Conservation (phyloP, 495 filamentous ascomycete genomes). For the Aspergillus conjunctus region DNA sequence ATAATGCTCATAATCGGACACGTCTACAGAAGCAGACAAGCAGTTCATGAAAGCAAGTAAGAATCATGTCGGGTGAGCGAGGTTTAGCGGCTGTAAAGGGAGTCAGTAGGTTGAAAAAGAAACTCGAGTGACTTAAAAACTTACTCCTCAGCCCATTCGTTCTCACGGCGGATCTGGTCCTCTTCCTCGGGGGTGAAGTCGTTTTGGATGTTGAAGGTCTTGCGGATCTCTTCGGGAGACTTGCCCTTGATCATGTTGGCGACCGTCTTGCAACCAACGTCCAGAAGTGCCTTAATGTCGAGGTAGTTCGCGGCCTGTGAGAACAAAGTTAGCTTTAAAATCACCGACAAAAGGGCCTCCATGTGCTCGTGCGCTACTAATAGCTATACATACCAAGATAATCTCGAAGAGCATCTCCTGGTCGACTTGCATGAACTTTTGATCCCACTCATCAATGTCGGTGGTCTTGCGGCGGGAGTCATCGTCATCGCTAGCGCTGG, state of each 20-base stretch:
- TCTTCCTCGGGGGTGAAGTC: constrained; percentile 78
- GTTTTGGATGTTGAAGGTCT: constrained; percentile 75
- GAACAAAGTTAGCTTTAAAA: constrained; percentile 5
- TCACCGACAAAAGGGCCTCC: not conserved
- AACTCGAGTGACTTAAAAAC: constrained; percentile 17
- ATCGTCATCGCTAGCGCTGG: constrained; percentile 80
- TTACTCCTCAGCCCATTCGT: constrained; percentile 74
- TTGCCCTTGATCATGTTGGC: constrained; percentile 78
- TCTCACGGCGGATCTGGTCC: constrained; percentile 70
- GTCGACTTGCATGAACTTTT: constrained; percentile 99
- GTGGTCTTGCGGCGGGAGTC: constrained; percentile 97
- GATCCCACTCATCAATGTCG: constrained; percentile 99
- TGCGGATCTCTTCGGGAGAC: constrained; percentile 72
- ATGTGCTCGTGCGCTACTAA: not conserved
- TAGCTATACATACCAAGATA: constrained; percentile 75
- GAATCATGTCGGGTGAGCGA: constrained; percentile 1
- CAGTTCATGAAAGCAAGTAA: constrained; percentile 16
- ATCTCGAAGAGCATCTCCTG: constrained; percentile 99
- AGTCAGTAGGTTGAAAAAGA: constrained; percentile 21
- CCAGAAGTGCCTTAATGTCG: constrained; percentile 69
- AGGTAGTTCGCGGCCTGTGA: constrained; percentile 68
- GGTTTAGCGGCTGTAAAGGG: constrained; percentile 41
- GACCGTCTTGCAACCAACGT: constrained; percentile 69
- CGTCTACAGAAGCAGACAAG: constrained; percentile 5
- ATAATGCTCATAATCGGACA: constrained; percentile 1